Base-by-base conservation (phyloP, 1,284 basidiomycete species). In the Grifola frondosa region DNA sequence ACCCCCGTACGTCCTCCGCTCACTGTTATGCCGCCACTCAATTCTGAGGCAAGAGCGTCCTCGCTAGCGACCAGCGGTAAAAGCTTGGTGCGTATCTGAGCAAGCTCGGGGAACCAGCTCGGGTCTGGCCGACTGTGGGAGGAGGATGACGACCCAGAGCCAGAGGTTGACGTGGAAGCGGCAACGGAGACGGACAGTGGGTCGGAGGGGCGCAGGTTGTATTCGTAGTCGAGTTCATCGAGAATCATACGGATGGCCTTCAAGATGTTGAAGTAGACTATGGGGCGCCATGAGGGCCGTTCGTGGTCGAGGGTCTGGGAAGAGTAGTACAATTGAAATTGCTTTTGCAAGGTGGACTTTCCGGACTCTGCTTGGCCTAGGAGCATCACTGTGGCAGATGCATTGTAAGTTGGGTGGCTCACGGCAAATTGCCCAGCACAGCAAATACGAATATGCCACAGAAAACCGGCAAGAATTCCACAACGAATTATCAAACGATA, bases 281-380 rank as follows among this genome's bases (percentile, higher is more conserved):
- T 80, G 3, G 85, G 83, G 20, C 78, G 75, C 87, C 88, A 90
- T 13, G 77, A 77, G 0, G 82, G 79, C 16, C 82, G 79, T 63
- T 86, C 83, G 43, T 69, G 64, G 46, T 90, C 84, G 33, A 90
- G 72, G 1, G 79, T 69, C 44, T 78, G 72, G 6, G 83, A 81
- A 3, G 85, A 79, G 56, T 89, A 88, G 63, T 81, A 82, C 2
- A 90, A 72, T 58, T 90, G 87, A 57, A 90, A 88, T 63, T 90
- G 84, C 54, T 88, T 88, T 57, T 84, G 84, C 7, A 89, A 70
- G 2, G 86, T 88, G 1, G 84, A 86, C 62, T 88, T 89, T 37
- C 86, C 86, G 26, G 83, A 85, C 66, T 88, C 86, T 46, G 86
- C 84, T 58, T 89, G 87, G 9, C 87, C 87, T 23, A 89, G 73